Evolutionary conservation across 2,329 filamentous ascomycete species (phyloP), one percentile per base, ranked within the genome.

Genomic region (Verticillium tricorpus): DNA sequence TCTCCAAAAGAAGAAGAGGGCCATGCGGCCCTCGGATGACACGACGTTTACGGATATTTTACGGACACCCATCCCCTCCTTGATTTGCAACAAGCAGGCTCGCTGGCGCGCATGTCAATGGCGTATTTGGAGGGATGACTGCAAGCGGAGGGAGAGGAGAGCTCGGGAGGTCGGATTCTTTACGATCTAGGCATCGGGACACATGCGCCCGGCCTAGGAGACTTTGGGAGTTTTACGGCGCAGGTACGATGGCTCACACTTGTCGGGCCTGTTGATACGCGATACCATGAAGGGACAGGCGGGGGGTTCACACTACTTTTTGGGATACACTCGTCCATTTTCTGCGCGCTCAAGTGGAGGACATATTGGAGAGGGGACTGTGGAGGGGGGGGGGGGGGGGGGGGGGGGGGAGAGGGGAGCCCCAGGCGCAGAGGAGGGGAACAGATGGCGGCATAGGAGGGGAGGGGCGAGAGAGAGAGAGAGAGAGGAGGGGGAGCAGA

Each of bases 171-270:
- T 50, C 19, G 19, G 19, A 22, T 50, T 22, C 45, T 50, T 28
- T 22, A 50, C 45, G 45, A 50, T n/a, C 45, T 22, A 14, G 45
- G 45, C 3, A 50, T n/a, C 19, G 45, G 45, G 45, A 50, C 45
- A 50, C 45, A 50, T 25, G 45, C 22, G 22, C n/a, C 45, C 19
- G 45, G 22, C 45, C n/a, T n/a, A 50, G 45, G 45, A 50, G 45
- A 50, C 37, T 52, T 34, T 54, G 40, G 58, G 58, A 59, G 58
- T 59, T 59, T 59, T 59, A 59, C 40, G 58, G 58, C 58, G 58
- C 22, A 45, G 58, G 58, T 45, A 37, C 28, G 17, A 35, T 35
- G 58, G 40, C 17, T 55, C 37, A 58, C 37, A 58, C 22, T 31
- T 40, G 39, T 28, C 34, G 14, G 31, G 54, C 54, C 25, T n/a